Evolutionary conservation across 345 rosid species (phyloP).

Genomic region (Noccaea caerulescens): DNA sequence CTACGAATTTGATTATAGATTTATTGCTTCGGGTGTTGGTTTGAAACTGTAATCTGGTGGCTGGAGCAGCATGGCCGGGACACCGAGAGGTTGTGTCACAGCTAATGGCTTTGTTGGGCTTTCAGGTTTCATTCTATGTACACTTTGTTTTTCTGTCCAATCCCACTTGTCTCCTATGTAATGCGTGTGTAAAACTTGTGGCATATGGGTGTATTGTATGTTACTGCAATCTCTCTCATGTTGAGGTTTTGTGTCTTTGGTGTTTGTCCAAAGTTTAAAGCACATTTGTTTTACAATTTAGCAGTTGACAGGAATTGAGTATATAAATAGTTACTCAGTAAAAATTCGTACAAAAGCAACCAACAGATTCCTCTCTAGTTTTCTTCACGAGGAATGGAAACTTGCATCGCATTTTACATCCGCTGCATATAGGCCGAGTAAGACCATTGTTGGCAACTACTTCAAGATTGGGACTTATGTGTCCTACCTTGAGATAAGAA

Average conservation of each 20-base stretch:
- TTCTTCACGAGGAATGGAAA: too few species aligned
- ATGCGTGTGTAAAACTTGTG: constrained; percentile 17
- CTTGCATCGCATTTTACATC: not conserved
- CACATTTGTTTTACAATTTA: too few species aligned
- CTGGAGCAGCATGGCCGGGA: constrained; percentile 95
- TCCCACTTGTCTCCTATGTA: too few species aligned
- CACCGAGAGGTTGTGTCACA: constrained; percentile 83
- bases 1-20: not conserved
- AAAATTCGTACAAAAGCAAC: not conserved
- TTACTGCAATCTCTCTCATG: constrained; percentile 18
- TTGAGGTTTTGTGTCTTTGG: constrained; percentile 20
- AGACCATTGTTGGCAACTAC: not conserved
- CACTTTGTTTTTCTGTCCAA: too few species aligned
- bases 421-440: not conserved
- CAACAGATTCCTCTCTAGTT: too few species aligned
- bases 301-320: too few species aligned
- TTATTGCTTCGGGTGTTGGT: too few species aligned
- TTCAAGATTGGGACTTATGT: not conserved
- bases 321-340: not conserved
- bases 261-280: not conserved
- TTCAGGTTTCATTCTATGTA: constrained; percentile 59
- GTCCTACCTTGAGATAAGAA: not conserved
- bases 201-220: constrained; percentile 3
- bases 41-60: constrained; percentile 73
- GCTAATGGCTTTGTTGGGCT: constrained; percentile 70